Base-by-base conservation (phyloP, 2,329 filamentous ascomycete genomes). In the Bipolaris zeicola region DNA sequence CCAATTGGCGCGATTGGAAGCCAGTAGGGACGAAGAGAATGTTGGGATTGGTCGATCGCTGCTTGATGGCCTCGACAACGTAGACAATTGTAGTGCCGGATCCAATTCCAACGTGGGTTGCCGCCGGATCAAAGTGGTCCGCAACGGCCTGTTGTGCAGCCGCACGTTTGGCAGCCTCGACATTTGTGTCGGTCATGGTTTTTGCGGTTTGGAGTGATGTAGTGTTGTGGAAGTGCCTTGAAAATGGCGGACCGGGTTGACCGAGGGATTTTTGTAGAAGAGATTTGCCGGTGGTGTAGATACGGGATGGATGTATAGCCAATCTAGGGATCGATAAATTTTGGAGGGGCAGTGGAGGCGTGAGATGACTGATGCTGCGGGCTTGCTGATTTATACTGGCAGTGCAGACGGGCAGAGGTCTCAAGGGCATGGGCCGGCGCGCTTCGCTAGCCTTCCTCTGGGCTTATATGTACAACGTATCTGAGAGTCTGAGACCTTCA, bases 1-100 rank as follows among this genome's bases (percentile, higher is more conserved):
- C 96, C 50, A 97, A 86, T 68, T 92, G 89, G 65, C 91, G 91
- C 41, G 90, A 95, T 74, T 96, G 92, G 80, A 89, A 94, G 22
- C 95, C 95, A 0, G 95, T 99, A 6, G 95, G 94, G 28, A 96
- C 85, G 77, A 97, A 99, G 71, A 86, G 87, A 81, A 96, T 96
- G 44, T 66, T 61, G 2, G 73, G 72, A 63, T 77, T 76, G 18
- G 73, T 76, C 46, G 65, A 69, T 28, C 52, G 57, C 31, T 70
- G 65, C 50, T 80, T 80, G 77, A 96, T 94, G 53, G 90, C 90
- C 65, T 93, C 89, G 57, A 95, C 90, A 46, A 94, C 90, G 76
- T 94, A 92, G 69, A 92, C 86, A 62, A 95, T 91, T 18, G 89
- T 92, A 67, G 88, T 90, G 57, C 90, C 90, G 55, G 89, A 92